Conservation (phyloP, 208 protist species). For the Acanthamoeba healyi region DNA sequence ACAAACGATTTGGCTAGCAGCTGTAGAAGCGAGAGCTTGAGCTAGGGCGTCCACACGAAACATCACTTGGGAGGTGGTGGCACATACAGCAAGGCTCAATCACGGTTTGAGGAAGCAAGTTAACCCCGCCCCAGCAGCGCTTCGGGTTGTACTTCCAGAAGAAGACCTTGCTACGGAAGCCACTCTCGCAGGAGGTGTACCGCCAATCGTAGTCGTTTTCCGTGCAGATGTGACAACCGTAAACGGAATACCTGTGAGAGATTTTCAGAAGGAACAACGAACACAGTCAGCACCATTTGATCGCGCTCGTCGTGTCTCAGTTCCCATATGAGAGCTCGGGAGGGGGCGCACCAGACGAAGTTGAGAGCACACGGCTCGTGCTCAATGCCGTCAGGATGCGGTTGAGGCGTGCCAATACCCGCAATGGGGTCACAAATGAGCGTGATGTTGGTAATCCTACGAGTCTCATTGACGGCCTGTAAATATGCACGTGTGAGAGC, state of each 20-base stretch:
- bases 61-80: not conserved
- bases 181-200: slow-evolving; percentile 69
- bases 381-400: slow-evolving; percentile 9
- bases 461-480: not conserved
- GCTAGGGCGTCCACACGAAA: too few relatives aligned
- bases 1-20: not conserved
- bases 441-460: slow-evolving; percentile 62
- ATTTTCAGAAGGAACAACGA: not conserved
- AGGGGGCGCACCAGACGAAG: slow-evolving; percentile 27
- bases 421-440: slow-evolving; percentile 73
- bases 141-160: slow-evolving; percentile 76
- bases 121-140: slow-evolving; percentile 56
- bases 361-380: slow-evolving; percentile 12
- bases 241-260: slow-evolving; percentile 31
- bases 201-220: slow-evolving; percentile 62
- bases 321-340: too few relatives aligned
- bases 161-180: slow-evolving; percentile 30
- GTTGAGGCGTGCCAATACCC: slow-evolving; percentile 33
- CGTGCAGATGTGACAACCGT: slow-evolving; percentile 74
- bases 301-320: too few relatives aligned
- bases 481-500: not conserved
- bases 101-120: slow-evolving; percentile 12
- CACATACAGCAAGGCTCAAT: slow-evolving; percentile 12
- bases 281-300: not conserved
- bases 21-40: not conserved